A percentile compares a stretch with the other conserved stretches of the same genome.
These are phyloP conservation scores for Viola odorata DNA, from an alignment of 345 rosid genomes.

Conservation along the genomic window DNA sequence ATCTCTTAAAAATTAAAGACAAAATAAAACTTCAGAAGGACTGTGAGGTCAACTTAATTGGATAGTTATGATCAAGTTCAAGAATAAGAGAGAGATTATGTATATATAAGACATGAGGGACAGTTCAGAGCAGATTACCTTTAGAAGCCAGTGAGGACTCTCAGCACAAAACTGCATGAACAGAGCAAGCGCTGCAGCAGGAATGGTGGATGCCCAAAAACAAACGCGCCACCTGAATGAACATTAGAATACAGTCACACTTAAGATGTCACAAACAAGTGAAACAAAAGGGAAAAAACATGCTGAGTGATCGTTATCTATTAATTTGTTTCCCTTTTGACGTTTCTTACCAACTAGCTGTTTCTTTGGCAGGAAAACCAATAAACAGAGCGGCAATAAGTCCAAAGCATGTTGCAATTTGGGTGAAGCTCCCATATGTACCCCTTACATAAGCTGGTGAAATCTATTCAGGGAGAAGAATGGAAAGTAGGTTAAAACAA, in stretches of 20 bases:
- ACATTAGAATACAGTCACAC: background rate
- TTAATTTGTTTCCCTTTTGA: constrained; percentile 8
- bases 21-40: too few relatives aligned
- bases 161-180: constrained; percentile 75
- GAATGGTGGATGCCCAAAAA: constrained; percentile 67
- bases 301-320: background rate
- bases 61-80: too few relatives aligned
- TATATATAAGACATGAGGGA: too few relatives aligned
- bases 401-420: constrained; percentile 83
- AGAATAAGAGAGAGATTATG: too few relatives aligned
- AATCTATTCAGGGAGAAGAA: constrained; percentile 40
- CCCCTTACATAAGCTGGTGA: constrained; percentile 92
- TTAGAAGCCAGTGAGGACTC: constrained; percentile 97
- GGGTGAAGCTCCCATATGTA: constrained; percentile 79
- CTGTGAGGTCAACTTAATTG: too few relatives aligned
- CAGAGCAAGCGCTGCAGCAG: constrained; percentile 67
- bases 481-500: background rate
- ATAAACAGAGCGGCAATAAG: constrained; percentile 58
- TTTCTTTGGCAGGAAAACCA: constrained; percentile 76
- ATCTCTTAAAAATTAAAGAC: too few relatives aligned
- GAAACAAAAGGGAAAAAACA: constrained; percentile 6
- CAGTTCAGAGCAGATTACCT: constrained; percentile 36
- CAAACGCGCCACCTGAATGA: constrained; percentile 88
- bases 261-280: constrained; percentile 3
- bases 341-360: constrained; percentile 60